Conservation (phyloP, 148 eudicot genomes). For the Amaranthus cruentus region DNA sequence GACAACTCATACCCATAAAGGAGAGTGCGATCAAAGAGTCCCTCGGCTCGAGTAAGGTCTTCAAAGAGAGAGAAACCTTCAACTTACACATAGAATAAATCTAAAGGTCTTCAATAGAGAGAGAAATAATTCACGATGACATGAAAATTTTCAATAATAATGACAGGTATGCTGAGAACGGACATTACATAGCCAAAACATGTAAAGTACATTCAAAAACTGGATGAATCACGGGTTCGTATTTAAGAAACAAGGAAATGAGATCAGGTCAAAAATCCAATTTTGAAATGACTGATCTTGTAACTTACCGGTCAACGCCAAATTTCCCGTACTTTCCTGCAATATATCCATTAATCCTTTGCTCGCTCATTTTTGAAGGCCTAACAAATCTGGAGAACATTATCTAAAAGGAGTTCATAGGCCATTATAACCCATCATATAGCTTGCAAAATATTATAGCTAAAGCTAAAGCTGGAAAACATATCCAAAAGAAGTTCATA, state of each 20-base stretch:
- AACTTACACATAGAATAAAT: too few species aligned
- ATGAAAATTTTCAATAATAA: background rate
- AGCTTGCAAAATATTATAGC: background rate
- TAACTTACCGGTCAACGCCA: conserved; percentile 73
- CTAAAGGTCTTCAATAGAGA: too few species aligned
- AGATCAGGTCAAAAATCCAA: background rate
- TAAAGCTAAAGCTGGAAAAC: background rate
- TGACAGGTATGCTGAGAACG: background rate
- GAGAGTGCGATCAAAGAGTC: too few species aligned
- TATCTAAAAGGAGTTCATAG: conserved; percentile 7
- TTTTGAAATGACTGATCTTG: background rate
- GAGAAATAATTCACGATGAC: too few species aligned
- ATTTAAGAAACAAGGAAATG: background rate
- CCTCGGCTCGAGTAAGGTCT: too few species aligned
- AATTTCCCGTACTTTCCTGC: conserved; percentile 89
- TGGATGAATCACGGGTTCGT: background rate
- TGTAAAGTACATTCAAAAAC: background rate
- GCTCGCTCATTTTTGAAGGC: conserved; percentile 75
- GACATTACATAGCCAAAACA: background rate
- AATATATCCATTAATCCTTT: conserved; percentile 69
- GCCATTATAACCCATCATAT: conserved; percentile 7
- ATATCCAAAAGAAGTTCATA: too few species aligned
- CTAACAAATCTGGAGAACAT: conserved; percentile 80
- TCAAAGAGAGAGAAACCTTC: too few species aligned
- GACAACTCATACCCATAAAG: too few species aligned